These are phyloP conservation scores for Papilionanthe hybrid DNA, from an alignment of 116 monocot genomes.

Conservation along the genomic window DNA sequence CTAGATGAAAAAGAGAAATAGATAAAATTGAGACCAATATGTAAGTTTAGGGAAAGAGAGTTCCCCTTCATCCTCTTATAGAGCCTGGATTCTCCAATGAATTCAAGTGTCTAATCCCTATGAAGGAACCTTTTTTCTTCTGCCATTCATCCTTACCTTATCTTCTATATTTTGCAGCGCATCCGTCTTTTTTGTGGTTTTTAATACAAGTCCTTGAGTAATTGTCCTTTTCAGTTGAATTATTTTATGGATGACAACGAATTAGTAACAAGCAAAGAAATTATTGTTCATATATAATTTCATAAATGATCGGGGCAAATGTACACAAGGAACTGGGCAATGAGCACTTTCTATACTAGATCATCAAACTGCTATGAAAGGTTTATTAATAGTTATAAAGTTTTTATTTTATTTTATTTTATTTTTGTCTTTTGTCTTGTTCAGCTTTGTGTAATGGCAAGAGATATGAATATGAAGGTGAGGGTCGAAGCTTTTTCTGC, in stretches of 20 bases:
- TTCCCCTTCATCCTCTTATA: neutral
- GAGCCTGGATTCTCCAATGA: neutral
- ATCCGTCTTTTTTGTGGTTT: no score
- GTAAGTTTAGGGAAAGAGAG: neutral
- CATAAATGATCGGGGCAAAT: neutral
- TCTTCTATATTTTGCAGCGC: neutral
- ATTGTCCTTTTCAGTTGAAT: neutral
- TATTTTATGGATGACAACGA: neutral
- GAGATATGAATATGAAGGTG: constrained; percentile 80
- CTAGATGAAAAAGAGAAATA: neutral
- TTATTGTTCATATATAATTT: neutral
- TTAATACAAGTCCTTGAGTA: neutral
- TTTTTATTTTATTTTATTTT: neutral
- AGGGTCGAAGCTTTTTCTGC: constrained; percentile 69
- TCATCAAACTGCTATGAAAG: neutral
- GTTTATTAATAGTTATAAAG: neutral
- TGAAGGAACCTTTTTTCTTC: neutral
- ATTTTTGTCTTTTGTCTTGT: constrained; percentile 3
- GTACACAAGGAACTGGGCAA: neutral
- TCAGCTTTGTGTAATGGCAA: constrained; percentile 72
- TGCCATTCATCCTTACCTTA: neutral
- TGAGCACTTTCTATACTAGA: neutral
- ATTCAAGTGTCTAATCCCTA: neutral
- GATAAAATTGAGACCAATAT: neutral
- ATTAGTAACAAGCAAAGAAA: neutral